Evolutionary conservation across 2,329 filamentous ascomycete genomes (phyloP), one percentile per base, ranked within the genome.

Genomic region (Blumeria graminis): DNA sequence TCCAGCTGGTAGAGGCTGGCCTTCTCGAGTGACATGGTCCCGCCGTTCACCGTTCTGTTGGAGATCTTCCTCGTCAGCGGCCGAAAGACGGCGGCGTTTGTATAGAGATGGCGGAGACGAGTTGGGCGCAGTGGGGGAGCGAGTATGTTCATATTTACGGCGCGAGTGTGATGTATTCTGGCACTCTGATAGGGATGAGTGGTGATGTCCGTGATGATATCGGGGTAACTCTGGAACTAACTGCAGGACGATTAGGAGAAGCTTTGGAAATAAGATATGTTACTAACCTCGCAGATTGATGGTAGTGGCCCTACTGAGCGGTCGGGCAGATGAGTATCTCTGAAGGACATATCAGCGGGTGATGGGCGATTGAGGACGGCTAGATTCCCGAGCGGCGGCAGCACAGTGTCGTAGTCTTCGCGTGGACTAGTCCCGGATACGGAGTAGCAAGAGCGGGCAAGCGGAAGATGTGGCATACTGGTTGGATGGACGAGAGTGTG

Each of bases 241-340:
- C 51, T 54, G 18, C 11, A 22, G 14, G 7, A 6, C n/a, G 32
- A 33, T 52, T 14, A 52, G 32, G 34, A 35, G 1, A 10, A 13
- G 39, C 9, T 13, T 10, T 18, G 22, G 16, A 16, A 14, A 18
- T 1, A 1, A 10, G 9, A 22, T 3, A 35, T 3, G 9, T 22
- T 54, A 28, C 51, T 36, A 13, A 54, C 51, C 51, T 54, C 51
- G 28, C 22, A 35, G 33, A 54, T 54, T 38, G 51, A 54, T 13
- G 51, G 51, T 6, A 54, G 51, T 9, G 16, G 51, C 16, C 39
- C 51, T 9, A 22, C 28, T 34, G 36, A 22, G 22, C 22, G 22
- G 22, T 39, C 28, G 9, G 10, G 34, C 18, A 38, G 13, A 36
- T 8, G 32, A 1, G 14, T n/a, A 6, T 39, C 13, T 39, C 51